phyloP scores from a whole-genome alignment of 192 early-diverging fungal genomes.

The Entomortierella parvispora region DNA sequence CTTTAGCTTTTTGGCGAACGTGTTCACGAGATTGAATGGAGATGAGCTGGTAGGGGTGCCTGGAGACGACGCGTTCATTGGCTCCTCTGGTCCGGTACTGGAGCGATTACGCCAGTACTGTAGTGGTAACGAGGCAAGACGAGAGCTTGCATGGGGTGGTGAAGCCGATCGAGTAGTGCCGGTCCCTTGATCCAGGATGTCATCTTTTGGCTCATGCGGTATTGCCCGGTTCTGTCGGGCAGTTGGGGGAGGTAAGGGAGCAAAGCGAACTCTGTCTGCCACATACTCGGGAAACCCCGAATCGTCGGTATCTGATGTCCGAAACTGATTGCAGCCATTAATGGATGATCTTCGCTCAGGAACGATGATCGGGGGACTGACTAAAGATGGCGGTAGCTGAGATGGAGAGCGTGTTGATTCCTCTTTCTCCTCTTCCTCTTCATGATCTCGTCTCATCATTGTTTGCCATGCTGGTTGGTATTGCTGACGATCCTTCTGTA shows the following conservation, averaged over 20 bases:
- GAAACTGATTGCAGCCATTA: background rate
- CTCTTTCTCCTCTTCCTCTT: background rate
- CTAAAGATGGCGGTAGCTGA: no score
- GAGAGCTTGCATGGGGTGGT: slow-evolving; percentile 4
- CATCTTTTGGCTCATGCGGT: no score
- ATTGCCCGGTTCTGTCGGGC: no score
- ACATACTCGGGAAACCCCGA: no score
- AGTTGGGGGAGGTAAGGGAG: no score
- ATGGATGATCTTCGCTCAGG: slow-evolving; percentile 25
- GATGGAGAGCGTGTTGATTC: no score
- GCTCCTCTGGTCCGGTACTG: background rate
- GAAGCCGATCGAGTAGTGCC: background rate
- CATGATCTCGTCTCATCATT: background rate
- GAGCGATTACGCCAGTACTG: slow-evolving; percentile 24
- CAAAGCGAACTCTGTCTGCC: no score
- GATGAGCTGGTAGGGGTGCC: background rate
- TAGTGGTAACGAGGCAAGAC: slow-evolving; percentile 9
- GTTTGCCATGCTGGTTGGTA: slow-evolving; percentile 5
- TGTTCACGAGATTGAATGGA: slow-evolving; percentile 14
- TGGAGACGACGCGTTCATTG: background rate
- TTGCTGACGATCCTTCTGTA: background rate
- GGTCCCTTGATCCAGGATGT: no score
- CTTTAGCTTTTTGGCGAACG: slow-evolving; percentile 23
- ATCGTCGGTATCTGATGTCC: background rate
- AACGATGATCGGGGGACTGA: background rate